Evolutionary conservation across 2,329 filamentous ascomycete genomes (phyloP).

Genomic region (Hypoxylon sp.): DNA sequence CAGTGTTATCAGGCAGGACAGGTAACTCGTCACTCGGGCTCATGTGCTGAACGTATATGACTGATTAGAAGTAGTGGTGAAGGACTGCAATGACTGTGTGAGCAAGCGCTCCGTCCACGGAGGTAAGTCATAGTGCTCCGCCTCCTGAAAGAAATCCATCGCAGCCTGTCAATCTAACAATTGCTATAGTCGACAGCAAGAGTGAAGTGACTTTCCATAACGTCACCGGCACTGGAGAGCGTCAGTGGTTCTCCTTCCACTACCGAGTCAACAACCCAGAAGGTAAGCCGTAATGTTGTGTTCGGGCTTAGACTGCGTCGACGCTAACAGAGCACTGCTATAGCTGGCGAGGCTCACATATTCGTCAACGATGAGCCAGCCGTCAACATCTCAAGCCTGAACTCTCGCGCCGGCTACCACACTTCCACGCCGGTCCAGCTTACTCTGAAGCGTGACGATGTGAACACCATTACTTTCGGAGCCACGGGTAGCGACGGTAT

Average conservation of each 20-base stretch:
- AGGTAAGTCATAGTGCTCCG: conserved; percentile 22
- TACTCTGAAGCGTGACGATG: conserved; percentile 47
- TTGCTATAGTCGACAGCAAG: conserved; percentile 39
- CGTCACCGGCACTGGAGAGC: conserved; percentile 53
- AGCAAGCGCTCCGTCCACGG: conserved; percentile 41
- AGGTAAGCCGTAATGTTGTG: conserved; percentile 31
- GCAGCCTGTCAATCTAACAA: conserved; percentile 16
- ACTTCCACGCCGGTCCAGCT: conserved; percentile 53
- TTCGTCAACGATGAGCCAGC: conserved; percentile 52
- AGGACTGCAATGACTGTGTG: conserved; percentile 36
- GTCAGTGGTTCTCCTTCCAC: conserved; percentile 56
- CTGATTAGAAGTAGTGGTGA: conserved; percentile 32
- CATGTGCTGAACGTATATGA: conserved; percentile 3
- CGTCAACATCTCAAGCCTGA: conserved; percentile 54
- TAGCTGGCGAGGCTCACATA: conserved; percentile 53
- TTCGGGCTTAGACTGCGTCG: neutral
- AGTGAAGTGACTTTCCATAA: conserved; percentile 54
- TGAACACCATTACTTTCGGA: conserved; percentile 55
- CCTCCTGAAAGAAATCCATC: neutral
- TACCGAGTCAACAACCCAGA: conserved; percentile 51
- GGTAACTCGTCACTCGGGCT: conserved; percentile 24
- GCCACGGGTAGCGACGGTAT: conserved; percentile 49
- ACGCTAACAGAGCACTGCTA: conserved; percentile 1
- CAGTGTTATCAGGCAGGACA: conserved; percentile 48
- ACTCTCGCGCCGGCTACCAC: conserved; percentile 55